Conservation (phyloP, 441 rosid species). For the Pelargonium cotyledonis region DNA sequence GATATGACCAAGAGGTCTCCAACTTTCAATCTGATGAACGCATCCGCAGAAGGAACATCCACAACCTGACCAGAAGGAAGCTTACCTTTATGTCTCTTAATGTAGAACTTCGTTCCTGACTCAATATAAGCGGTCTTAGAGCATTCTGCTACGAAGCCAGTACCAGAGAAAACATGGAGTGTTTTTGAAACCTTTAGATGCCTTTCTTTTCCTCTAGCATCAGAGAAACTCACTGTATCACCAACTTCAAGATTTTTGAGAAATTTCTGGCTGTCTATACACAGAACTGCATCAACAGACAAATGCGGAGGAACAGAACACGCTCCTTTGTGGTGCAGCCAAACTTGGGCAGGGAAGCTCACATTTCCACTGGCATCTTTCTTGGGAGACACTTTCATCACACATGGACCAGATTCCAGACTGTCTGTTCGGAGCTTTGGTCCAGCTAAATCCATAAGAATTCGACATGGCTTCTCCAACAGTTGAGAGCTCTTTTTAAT, state of each 20-base stretch:
- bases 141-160: constrained; percentile 54
- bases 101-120: constrained; percentile 40
- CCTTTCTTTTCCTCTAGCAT: constrained; percentile 58
- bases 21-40: constrained; percentile 46
- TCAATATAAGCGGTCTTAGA: constrained; percentile 45
- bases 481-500: constrained; percentile 46
- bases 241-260: constrained; percentile 41
- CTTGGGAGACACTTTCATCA: constrained; percentile 51
- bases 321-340: constrained; percentile 47
- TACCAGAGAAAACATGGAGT: constrained; percentile 46
- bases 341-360: constrained; percentile 45
- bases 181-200: constrained; percentile 35
- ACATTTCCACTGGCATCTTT: constrained; percentile 50
- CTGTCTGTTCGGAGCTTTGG: constrained; percentile 65
- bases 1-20: constrained; percentile 56
- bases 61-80: constrained; percentile 39
- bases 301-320: constrained; percentile 49
- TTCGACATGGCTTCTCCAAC: constrained; percentile 59
- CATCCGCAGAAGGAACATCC: constrained; percentile 48
- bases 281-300: constrained; percentile 45
- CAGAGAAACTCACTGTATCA: constrained; percentile 41
- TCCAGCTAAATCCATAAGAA: constrained; percentile 76
- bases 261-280: constrained; percentile 35
- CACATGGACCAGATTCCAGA: constrained; percentile 53
- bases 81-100: constrained; percentile 43